Evolutionary conservation across 2,329 filamentous ascomycete species (phyloP), one percentile per base, ranked within the genome.

Genomic region (Monilinia fructicola): DNA sequence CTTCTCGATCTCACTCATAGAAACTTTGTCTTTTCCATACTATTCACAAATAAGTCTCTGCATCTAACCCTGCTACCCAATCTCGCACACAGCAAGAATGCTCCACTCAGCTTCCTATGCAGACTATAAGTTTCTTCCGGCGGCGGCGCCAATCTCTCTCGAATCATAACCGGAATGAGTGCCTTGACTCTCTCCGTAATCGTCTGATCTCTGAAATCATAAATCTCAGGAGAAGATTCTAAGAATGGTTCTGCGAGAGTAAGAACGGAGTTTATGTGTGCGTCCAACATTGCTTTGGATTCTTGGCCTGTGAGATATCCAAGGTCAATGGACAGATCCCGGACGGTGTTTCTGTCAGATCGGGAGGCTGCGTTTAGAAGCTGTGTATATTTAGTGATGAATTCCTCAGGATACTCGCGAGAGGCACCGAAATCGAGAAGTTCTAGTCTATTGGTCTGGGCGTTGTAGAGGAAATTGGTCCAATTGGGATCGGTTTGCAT

Each of bases 401-500:
- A 99, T 18, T 85, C 80, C 50, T 86, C 84, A 0, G 93, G 92
- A 76, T 89, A 99, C 71, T 93, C 94, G 73, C 95, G 85, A 26
- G 90, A 93, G 46, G 95, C 95, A 67, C 95, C 95, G 78, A 99
- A 99, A 79, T 99, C 96, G 63, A 99, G 87, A 0, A 99, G 85
- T 78, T 97, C 93, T 18, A 99, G 88, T 75, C 87, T 90, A 73
- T 87, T 81, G 4, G 84, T 87, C 26, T 81, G 73, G 1, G 87
- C 81, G 73, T 98, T 95, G 82, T 92, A 99, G 26, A 98, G 83
- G 78, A 99, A 99, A 79, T 99, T 99, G 44, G 94, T 98, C 95
- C 95, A 99, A 82, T 99, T 99, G 52, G 95, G 95, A 76, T 99
- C 95, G 6, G 95, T 99, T 80, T 99, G 95, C 95, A 99, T 99